Evolutionary conservation across 2,329 filamentous ascomycete genomes (phyloP), one percentile per base, ranked within the genome.

Genomic region (Macrophomina pseudophaseolina): DNA sequence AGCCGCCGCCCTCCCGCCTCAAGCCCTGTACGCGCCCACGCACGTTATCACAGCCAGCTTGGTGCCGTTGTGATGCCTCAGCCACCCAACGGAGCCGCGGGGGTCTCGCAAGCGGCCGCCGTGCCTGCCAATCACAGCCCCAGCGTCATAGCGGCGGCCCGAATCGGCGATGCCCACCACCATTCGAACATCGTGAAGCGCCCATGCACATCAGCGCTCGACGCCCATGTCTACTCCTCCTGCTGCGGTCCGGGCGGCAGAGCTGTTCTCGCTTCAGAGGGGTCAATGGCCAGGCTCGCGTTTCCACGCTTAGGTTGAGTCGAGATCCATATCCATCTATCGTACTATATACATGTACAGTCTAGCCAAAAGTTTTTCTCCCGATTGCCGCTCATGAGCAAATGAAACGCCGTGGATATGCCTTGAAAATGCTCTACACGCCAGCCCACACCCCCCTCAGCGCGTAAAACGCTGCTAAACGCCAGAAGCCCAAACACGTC

Each of bases 381-480:
- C 32, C 35, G 16, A 28, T 49, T 62, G 58, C 58, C 58, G 44
- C 58, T 16, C 58, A 49, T 28, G 16, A 23, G 18, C 56, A 46
- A 9, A 33, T 60, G 56, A 59, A 66, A 66, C 64, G 64, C 64
- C 64, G 44, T 66, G 46, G 44, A 66, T 60, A 66, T 66, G 64
- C 64, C 64, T 60, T 16, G 52, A 56, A 60, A 60, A 66, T 60
- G 54, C 64, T 66, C 59, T 52, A 30, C 59, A 42, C 59, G 59
- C 59, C 59, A 42, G 33, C 14, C 60, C 60, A 48, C 48, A 48
- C 51, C 48, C 44, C 23, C 38, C 33, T n/a, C 54, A 23, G 44
- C 64, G 64, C 64, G 53, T 59, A 53, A 54, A 52, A 58, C 64
- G 64, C 64, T 65, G 48, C 48, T 64, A 66, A 66, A 66, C 64